Base-by-base conservation (phyloP, 1,284 basidiomycete genomes). In the Neotropicomus parvogracilis region DNA sequence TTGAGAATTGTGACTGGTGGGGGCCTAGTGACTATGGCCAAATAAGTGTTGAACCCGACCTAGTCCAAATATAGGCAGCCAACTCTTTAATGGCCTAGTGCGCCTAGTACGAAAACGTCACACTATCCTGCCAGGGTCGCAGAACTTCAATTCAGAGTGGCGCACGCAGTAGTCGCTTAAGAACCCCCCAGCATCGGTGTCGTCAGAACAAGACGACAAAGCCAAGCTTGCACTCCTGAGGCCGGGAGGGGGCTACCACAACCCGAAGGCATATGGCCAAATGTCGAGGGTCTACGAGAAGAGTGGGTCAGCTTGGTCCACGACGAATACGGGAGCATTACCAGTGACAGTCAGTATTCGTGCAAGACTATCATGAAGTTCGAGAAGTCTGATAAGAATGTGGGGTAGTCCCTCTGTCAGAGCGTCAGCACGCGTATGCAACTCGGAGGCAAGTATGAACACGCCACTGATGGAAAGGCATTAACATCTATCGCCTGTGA, bases 401-500 rank as follows among this genome's bases (percentile, higher is more conserved):
- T 27, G 4, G 4, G 29, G 52, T 2, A 48, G 53, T 3, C 50
- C 42, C 33, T 48, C 60, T 64, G 11, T 39, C 0, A 4, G 13
- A 10, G 11, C 5, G 24, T 58, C 1, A 60, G 35, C 7, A 1
- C 21, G 9, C 8, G 31, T 24, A 5, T 31, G 32, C 8, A 2
- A 38, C 10, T n/a, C n/a, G 11, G 26, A 2, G 26, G 20, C 0
- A 20, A 24, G 8, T 8, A 24, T 8, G 24, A 17, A 50, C 55
- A 27, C 10, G 65, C 61, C 48, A 9, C 48, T 60, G 12, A 51
- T 42, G 42, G 60, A 27, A 4, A 67, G n/a, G 37, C 48, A 58
- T 40, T 34, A 63, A 14, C 53, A 2, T 62, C 50, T 59, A 65
- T 63, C 6, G 43, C 56, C 12, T 53, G 51, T n/a, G 40, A 52